Evolutionary conservation across 2,329 filamentous ascomycete species (phyloP).

Genomic region (Camillea tinctor): DNA sequence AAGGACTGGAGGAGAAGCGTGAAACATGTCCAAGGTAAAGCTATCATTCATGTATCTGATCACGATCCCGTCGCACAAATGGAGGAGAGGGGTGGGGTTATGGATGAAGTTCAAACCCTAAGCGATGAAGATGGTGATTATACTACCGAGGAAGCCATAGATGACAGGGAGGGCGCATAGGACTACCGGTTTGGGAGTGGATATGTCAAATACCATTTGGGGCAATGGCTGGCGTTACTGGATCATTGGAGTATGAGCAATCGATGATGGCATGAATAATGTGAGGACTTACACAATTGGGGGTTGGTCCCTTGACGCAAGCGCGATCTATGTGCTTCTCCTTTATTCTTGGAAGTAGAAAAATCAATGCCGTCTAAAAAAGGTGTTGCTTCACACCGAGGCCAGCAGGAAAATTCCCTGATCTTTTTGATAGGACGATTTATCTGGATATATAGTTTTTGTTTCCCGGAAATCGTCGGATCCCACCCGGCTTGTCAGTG

Average conservation of each 20-base stretch:
- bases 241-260: neutral
- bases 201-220: neutral
- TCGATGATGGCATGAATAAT: slow-evolving; percentile 16
- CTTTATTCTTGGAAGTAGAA: neutral
- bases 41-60: slow-evolving; percentile 81
- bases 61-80: slow-evolving; percentile 59
- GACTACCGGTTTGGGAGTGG: neutral
- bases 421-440: neutral
- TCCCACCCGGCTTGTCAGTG: slow-evolving; percentile 3
- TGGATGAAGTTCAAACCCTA: slow-evolving; percentile 87
- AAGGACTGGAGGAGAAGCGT: slow-evolving; percentile 75
- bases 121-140: slow-evolving; percentile 64
- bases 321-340: neutral
- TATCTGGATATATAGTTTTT: neutral
- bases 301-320: slow-evolving; percentile 13
- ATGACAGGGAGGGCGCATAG: slow-evolving; percentile 3
- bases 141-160: slow-evolving; percentile 11
- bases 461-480: neutral
- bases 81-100: slow-evolving; percentile 66
- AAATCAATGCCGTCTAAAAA: neutral
- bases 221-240: slow-evolving; percentile 1
- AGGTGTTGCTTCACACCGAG: neutral
- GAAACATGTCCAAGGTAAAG: slow-evolving; percentile 73
- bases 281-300: slow-evolving; percentile 18
- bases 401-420: neutral